These are phyloP conservation scores for Leishmania braziliensis DNA, from an alignment of 208 protist species.

Conservation along the genomic window DNA sequence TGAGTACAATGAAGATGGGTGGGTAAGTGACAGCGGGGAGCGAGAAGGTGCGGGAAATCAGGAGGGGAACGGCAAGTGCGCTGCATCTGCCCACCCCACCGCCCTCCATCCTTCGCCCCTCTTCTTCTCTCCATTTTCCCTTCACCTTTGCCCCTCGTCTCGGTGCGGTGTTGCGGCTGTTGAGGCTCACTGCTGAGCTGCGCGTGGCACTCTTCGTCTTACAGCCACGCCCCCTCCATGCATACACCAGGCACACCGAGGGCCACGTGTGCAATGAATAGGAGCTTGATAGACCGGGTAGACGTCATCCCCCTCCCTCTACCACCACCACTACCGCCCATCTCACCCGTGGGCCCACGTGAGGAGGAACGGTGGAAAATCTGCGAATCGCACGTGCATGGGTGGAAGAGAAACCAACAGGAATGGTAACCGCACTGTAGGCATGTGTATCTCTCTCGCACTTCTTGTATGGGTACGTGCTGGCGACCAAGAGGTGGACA, in stretches of 20 bases:
- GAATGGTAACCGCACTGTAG: not conserved
- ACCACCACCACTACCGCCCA: not conserved
- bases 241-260: not conserved
- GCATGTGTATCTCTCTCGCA: not conserved
- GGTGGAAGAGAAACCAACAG: not conserved
- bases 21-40: not conserved
- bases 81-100: not conserved
- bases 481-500: not conserved
- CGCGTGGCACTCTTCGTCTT: not conserved
- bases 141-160: no score
- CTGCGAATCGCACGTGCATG: not conserved
- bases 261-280: not conserved
- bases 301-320: not conserved
- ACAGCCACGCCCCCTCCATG: not conserved
- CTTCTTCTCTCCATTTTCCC: not conserved
- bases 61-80: not conserved
- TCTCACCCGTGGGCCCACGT: not conserved
- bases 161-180: not conserved
- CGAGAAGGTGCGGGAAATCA: not conserved
- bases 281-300: not conserved
- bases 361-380: not conserved
- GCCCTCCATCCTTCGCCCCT: not conserved
- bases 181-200: not conserved
- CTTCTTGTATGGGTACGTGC: not conserved
- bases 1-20: not conserved